Conservation (phyloP, 208 protist genomes). For the Leishmania amazonensis region DNA sequence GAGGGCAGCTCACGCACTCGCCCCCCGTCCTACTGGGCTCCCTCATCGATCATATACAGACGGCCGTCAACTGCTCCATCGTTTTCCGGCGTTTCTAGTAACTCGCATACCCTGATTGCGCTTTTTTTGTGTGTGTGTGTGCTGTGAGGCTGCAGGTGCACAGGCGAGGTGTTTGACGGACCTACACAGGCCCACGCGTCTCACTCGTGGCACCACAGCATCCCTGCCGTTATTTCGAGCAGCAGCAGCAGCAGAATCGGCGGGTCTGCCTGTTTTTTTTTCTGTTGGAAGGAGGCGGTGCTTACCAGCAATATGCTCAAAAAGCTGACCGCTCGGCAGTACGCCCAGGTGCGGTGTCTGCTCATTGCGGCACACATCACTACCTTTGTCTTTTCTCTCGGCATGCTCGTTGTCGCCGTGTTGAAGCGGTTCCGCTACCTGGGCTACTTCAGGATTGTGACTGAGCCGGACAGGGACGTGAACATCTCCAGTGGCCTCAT, state of each 20-base stretch:
- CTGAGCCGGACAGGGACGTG: background rate
- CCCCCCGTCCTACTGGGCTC: background rate
- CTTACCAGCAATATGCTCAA: background rate
- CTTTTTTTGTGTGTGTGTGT: background rate
- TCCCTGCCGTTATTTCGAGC: background rate
- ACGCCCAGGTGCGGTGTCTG: background rate
- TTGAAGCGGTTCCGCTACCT: background rate
- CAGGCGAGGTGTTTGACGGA: background rate
- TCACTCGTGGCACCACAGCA: background rate
- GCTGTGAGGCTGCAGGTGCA: background rate
- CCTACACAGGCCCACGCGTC: background rate
- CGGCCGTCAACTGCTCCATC: background rate
- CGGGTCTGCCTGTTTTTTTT: background rate
- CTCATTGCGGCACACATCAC: background rate
- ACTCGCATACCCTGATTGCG: background rate
- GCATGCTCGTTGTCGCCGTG: background rate
- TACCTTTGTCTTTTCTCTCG: background rate
- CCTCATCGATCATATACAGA: background rate
- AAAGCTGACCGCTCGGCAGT: slow-evolving; percentile 7
- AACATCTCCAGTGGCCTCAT: background rate
- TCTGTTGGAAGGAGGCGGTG: background rate
- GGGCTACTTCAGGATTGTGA: background rate
- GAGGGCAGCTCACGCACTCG: background rate
- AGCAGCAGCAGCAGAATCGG: background rate
- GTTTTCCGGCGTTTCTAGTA: background rate